Evolutionary conservation across 345 rosid genomes (phyloP).

Genomic region (Gossypium sturtianum): DNA sequence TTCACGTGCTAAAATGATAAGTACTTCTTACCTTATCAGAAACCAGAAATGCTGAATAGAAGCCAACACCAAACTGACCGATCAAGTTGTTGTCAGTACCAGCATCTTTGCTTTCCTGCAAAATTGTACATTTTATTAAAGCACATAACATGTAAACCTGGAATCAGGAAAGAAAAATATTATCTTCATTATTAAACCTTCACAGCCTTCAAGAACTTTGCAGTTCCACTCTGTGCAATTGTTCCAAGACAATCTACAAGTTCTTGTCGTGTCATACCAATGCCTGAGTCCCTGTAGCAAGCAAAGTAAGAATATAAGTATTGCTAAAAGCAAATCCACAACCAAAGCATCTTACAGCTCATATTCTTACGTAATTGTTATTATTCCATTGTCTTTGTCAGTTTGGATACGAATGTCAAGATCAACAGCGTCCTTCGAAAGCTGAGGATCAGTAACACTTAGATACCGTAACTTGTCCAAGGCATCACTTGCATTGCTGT

Average conservation of each 20-base stretch:
- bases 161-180: neutral
- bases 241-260: conserved; percentile 95
- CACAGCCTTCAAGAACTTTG: conserved; percentile 82
- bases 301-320: conserved; percentile 9
- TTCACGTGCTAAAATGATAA: neutral
- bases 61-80: conserved; percentile 98
- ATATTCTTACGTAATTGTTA: conserved; percentile 60
- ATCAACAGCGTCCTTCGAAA: conserved; percentile 62
- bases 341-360: neutral
- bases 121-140: conserved; percentile 16
- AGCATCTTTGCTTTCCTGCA: conserved; percentile 87
- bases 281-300: conserved; percentile 74
- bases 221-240: conserved; percentile 98
- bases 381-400: conserved; percentile 76
- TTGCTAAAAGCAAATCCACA: conserved; percentile 1
- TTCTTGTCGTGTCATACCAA: conserved; percentile 94
- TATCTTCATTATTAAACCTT: conserved; percentile 46
- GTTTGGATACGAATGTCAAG: conserved; percentile 85
- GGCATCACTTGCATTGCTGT: conserved; percentile 98
- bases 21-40: conserved; percentile 53
- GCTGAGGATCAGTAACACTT: conserved; percentile 70
- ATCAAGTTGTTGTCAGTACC: conserved; percentile 78
- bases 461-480: conserved; percentile 88
- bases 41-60: conserved; percentile 92
- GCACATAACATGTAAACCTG: conserved; percentile 2